phyloP scores from a whole-genome alignment of 2,329 filamentous ascomycete species.

The Exophiala aquamarina region DNA sequence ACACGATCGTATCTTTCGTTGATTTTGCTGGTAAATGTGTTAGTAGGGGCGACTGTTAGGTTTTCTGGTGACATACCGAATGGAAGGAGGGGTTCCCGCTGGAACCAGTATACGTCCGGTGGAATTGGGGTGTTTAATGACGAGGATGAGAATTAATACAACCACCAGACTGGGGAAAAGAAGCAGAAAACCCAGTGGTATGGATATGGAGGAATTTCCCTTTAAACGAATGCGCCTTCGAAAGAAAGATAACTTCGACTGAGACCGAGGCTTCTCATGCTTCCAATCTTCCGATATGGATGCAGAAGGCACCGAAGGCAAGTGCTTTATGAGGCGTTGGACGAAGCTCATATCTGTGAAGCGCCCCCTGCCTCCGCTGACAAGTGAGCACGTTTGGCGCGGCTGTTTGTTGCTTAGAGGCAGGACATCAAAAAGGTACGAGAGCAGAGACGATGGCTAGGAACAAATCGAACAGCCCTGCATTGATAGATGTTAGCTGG shows the following conservation, averaged over 20 bases:
- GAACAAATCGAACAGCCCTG: too few species aligned
- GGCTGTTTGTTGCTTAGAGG: slow-evolving; percentile 14
- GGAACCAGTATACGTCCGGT: slow-evolving; percentile 83
- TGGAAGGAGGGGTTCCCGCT: slow-evolving; percentile 80
- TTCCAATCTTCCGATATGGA: slow-evolving; percentile 47
- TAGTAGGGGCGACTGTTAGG: slow-evolving; percentile 8
- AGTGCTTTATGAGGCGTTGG: slow-evolving; percentile 53
- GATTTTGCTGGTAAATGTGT: slow-evolving; percentile 68
- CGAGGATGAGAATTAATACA: slow-evolving; percentile 84
- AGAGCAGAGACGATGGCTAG: too few species aligned
- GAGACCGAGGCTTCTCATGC: slow-evolving; percentile 41
- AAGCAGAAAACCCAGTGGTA: slow-evolving; percentile 88
- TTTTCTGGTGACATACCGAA: slow-evolving; percentile 63
- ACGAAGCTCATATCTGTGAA: slow-evolving; percentile 49
- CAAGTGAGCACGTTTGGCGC: slow-evolving; percentile 14
- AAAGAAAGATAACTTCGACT: slow-evolving; percentile 72
- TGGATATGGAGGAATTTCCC: slow-evolving; percentile 87
- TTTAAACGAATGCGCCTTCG: slow-evolving; percentile 81
- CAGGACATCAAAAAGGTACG: slow-evolving; percentile 12
- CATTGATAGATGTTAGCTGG: too few species aligned
- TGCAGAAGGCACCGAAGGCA: slow-evolving; percentile 47
- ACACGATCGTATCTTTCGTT: slow-evolving; percentile 97
- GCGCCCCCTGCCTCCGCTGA: slow-evolving; percentile 8
- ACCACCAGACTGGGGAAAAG: slow-evolving; percentile 90
- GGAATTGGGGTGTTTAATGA: slow-evolving; percentile 82